These are phyloP conservation scores for Aspergillus bertholletiae DNA, from an alignment of 495 filamentous ascomycete genomes.

Conservation along the genomic window DNA sequence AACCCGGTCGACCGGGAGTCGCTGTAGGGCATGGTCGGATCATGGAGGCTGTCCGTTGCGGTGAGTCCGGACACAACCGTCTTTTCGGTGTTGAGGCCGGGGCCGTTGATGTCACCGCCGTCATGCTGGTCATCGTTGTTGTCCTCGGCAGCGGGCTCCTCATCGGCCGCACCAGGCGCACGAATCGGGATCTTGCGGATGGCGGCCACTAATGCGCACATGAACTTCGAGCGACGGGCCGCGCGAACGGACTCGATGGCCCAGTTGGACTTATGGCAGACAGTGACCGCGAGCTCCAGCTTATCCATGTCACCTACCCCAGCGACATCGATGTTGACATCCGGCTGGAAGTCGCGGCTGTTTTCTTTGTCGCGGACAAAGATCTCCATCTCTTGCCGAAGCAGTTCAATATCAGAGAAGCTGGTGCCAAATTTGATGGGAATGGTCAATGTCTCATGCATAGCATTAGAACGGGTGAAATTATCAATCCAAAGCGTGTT, in stretches of 20 bases:
- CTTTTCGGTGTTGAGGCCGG: background rate
- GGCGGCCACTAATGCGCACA: constrained; percentile 87
- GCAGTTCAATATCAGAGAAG: constrained; percentile 79
- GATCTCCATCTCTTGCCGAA: constrained; percentile 73
- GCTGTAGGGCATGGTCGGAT: constrained; percentile 12
- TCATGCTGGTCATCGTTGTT: constrained; percentile 13
- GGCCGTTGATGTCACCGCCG: background rate
- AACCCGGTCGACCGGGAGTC: constrained; percentile 33
- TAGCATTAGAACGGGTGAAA: constrained; percentile 80
- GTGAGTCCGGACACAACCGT: background rate
- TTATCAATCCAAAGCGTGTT: constrained; percentile 94
- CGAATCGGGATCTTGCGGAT: constrained; percentile 85
- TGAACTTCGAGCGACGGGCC: constrained; percentile 87
- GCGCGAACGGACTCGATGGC: constrained; percentile 82
- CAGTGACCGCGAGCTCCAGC: constrained; percentile 74
- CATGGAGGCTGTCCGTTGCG: constrained; percentile 16
- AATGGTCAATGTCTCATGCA: constrained; percentile 82
- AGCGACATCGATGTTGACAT: constrained; percentile 71
- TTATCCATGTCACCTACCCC: constrained; percentile 87
- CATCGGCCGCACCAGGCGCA: constrained; percentile 14
- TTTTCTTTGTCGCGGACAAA: constrained; percentile 90
- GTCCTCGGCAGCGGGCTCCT: constrained; percentile 6
- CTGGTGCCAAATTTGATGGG: constrained; percentile 79
- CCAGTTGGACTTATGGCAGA: constrained; percentile 96
- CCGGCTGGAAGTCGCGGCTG: constrained; percentile 83